Conservation (phyloP, 129 eudicot species). For the Gnaphalium uliginosum region DNA sequence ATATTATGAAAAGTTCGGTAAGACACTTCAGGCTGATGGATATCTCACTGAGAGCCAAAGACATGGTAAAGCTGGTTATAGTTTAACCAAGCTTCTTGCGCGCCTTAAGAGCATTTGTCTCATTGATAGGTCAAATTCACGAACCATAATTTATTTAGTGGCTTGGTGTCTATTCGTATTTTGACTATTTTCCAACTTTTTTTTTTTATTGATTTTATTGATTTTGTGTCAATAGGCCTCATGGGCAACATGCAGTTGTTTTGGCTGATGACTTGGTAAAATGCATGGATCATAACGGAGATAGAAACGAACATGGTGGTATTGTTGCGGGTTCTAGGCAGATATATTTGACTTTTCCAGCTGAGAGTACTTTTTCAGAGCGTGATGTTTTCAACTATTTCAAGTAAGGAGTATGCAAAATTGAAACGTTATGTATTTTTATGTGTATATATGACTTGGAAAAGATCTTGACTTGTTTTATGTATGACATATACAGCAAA, state of each 20-base stretch:
- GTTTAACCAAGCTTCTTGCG: conserved; percentile 88
- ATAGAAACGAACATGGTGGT: conserved; percentile 80
- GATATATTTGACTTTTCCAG: conserved; percentile 88
- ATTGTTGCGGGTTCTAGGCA: conserved; percentile 80
- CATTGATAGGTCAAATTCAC: conserved; percentile 63
- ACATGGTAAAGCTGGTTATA: conserved; percentile 92
- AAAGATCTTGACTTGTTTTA: background rate
- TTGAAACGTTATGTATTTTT: background rate
- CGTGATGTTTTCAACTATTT: conserved; percentile 82
- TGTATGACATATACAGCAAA: conserved; percentile 37
- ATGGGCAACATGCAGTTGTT: conserved; percentile 84
- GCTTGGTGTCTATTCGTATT: background rate
- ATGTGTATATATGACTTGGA: background rate
- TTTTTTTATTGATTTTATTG: conserved; percentile 23
- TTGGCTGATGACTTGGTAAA: conserved; percentile 73
- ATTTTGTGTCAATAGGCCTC: conserved; percentile 60
- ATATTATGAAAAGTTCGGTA: conserved; percentile 60
- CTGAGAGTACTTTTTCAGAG: conserved; percentile 86
- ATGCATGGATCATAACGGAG: conserved; percentile 60
- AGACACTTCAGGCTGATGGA: conserved; percentile 74
- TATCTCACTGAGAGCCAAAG: conserved; percentile 94
- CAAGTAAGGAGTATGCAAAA: conserved; percentile 42
- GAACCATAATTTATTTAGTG: background rate
- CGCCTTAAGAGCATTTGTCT: conserved; percentile 72
- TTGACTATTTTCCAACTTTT: background rate